Conservation (phyloP, 2,329 filamentous ascomycete species). For the Cladosporium sp. region DNA sequence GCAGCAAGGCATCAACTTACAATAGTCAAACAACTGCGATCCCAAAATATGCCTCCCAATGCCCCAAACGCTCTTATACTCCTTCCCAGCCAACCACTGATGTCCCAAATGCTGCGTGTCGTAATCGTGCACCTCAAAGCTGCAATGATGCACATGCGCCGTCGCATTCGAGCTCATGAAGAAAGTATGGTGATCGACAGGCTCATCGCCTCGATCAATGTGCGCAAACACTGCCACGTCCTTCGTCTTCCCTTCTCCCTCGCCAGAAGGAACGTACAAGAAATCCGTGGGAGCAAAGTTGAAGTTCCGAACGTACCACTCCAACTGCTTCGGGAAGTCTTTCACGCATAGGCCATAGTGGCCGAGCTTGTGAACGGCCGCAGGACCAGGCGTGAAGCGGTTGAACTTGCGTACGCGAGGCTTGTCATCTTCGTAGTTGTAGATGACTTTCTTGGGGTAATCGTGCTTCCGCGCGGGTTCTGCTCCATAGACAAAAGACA, state of each 20-base stretch:
- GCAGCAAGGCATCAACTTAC: neutral
- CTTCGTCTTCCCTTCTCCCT: constrained; percentile 16
- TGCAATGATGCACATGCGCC: constrained; percentile 61
- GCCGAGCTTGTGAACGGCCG: constrained; percentile 48
- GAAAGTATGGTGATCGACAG: constrained; percentile 54
- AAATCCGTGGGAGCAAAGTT: constrained; percentile 47
- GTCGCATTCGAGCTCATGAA: constrained; percentile 43
- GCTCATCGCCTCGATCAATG: constrained; percentile 48
- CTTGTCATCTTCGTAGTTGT: constrained; percentile 37
- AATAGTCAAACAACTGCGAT: constrained; percentile 67
- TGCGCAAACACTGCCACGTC: constrained; percentile 45
- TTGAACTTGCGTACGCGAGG: constrained; percentile 37
- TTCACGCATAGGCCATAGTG: constrained; percentile 42
- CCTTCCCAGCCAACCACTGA: constrained; percentile 61
- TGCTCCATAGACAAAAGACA: constrained; percentile 40
- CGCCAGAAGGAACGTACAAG: constrained; percentile 19
- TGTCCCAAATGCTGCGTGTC: constrained; percentile 68
- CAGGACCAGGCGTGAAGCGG: constrained; percentile 44
- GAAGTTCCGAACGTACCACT: constrained; percentile 42
- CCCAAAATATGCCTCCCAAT: constrained; percentile 67
- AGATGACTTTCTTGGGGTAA: constrained; percentile 30
- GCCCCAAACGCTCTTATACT: constrained; percentile 65
- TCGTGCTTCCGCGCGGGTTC: constrained; percentile 21
- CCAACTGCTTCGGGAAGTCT: constrained; percentile 30
- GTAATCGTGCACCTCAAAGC: constrained; percentile 68